A percentile compares a stretch with the other conserved stretches of the same genome.
Evolutionary conservation across 1,139 yeast species (phyloP).

Genomic region (Blastobotrys aristatus): DNA sequence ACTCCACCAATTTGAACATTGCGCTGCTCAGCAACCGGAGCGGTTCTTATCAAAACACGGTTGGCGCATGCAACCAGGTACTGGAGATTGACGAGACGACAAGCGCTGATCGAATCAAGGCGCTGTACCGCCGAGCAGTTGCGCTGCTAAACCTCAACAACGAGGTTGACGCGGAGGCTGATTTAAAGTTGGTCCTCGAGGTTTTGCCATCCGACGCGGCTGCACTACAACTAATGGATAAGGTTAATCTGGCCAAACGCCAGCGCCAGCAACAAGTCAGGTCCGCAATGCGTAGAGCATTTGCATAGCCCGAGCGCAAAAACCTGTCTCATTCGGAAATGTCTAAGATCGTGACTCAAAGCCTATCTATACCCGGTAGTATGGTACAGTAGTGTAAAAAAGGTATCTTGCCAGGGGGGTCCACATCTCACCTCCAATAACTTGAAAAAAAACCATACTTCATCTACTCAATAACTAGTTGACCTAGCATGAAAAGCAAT

Average conservation of each 20-base stretch:
- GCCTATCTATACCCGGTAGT: no score
- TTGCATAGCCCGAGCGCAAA: background rate
- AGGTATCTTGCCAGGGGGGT: no score
- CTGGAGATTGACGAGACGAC: slow-evolving; percentile 56
- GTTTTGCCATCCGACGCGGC: slow-evolving; percentile 71
- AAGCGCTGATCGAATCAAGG: slow-evolving; percentile 72
- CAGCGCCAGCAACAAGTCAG: slow-evolving; percentile 63
- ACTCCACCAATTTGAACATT: slow-evolving; percentile 63
- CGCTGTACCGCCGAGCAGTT: slow-evolving; percentile 74
- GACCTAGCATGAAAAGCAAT: no score
- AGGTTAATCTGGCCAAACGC: slow-evolving; percentile 51
- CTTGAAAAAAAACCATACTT: no score
- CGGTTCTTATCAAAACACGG: slow-evolving; percentile 50
- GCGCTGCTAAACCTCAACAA: slow-evolving; percentile 40
- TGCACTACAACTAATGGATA: slow-evolving; percentile 58
- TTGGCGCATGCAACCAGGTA: slow-evolving; percentile 61
- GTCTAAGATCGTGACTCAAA: background rate
- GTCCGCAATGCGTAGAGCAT: slow-evolving; percentile 49
- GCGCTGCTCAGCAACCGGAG: slow-evolving; percentile 71
- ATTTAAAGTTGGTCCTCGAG: slow-evolving; percentile 59
- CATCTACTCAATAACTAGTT: no score
- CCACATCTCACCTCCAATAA: no score
- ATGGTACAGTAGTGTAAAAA: no score
- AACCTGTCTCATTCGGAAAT: background rate
- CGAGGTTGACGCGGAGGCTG: slow-evolving; percentile 61